Evolutionary conservation across 345 rosid species (phyloP), one percentile per base, ranked within the genome.

Genomic region (Bruguiera gymnorhiza): DNA sequence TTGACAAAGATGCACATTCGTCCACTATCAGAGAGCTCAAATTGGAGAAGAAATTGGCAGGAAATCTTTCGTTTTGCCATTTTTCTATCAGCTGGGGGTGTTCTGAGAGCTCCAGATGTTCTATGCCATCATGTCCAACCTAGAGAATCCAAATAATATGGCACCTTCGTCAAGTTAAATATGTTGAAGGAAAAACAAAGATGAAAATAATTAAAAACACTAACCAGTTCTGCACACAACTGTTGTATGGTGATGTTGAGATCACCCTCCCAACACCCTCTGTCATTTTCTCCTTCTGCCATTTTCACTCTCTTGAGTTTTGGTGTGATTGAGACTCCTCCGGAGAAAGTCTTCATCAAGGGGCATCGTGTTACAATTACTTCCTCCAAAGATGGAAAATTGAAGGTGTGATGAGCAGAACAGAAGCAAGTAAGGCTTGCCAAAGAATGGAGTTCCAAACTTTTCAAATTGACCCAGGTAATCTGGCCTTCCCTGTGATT

Each of bases 241-340:
- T 18, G 68, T 19, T 52, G 34, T 24, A 71, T 54, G 37, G 74
- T 63, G 39, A 55, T 16, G 43, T 71, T 63, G 29, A 71, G 74
- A 39, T 54, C 48, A 20, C 56, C 68, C 6, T 37, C 24, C 74
- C 74, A 71, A 27, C 6, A 27, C 56, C 54, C 27, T 27, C 1
- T 39, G 21, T 54, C 23, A 20, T 65, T 8, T 1, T 27, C 5
- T 0, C 1, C 5, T 13, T 43, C 50, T 11, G 50, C 18, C 50
- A 11, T 19, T 8, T 48, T 18, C 3, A 67, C 11, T 62, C n/a
- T 20, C 67, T n/a, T 7, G 32, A 71, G 61, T 26, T 62, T 71
- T 67, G 76, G 76, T 4, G 71, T 76, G 68, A 43, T 67, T 50
- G 62, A 29, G 6, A 13, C 73, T 61, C 76, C 80, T 37, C 58